These are phyloP conservation scores for Fraxinus dipetala DNA, from an alignment of 305 asterid species.

Conservation along the genomic window DNA sequence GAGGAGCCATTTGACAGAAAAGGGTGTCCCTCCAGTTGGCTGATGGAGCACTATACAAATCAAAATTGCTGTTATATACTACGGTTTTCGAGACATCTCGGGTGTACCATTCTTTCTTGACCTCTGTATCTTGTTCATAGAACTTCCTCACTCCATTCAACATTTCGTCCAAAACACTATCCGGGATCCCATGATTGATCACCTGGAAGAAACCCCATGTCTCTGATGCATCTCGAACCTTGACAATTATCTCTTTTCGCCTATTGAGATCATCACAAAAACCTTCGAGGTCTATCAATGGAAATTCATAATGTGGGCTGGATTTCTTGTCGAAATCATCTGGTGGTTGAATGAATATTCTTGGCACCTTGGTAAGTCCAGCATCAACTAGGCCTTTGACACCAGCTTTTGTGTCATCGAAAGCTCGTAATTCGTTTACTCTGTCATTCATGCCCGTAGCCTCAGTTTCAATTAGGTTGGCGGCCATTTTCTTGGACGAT, in stretches of 20 bases:
- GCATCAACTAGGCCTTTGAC: constrained; percentile 41
- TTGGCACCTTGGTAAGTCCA: constrained; percentile 27
- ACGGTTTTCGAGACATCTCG: constrained; percentile 18
- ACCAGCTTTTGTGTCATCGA: constrained; percentile 35
- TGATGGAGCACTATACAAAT: constrained; percentile 15
- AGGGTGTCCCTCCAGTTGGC: constrained; percentile 33
- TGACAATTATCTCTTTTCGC: constrained; percentile 23
- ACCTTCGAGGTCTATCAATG: constrained; percentile 30
- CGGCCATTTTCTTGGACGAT: background rate
- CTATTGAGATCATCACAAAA: background rate
- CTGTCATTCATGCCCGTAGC: background rate
- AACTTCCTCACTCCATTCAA: constrained; percentile 25
- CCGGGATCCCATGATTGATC: constrained; percentile 38
- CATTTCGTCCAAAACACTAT: constrained; percentile 17
- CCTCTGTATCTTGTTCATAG: constrained; percentile 35
- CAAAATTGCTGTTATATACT: constrained; percentile 25
- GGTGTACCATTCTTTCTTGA: constrained; percentile 24
- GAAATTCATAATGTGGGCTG: constrained; percentile 12
- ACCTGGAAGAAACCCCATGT: constrained; percentile 42
- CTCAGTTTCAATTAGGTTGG: background rate
- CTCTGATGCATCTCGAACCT: constrained; percentile 31
- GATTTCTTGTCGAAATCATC: background rate
- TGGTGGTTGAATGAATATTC: constrained; percentile 32
- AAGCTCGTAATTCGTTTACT: constrained; percentile 19
- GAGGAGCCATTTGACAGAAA: constrained; percentile 13